A percentile compares a stretch with the other conserved stretches of the same genome.
These are phyloP conservation scores for Pseudevernia furfuracea DNA, from an alignment of 495 filamentous ascomycete species.

Conservation along the genomic window DNA sequence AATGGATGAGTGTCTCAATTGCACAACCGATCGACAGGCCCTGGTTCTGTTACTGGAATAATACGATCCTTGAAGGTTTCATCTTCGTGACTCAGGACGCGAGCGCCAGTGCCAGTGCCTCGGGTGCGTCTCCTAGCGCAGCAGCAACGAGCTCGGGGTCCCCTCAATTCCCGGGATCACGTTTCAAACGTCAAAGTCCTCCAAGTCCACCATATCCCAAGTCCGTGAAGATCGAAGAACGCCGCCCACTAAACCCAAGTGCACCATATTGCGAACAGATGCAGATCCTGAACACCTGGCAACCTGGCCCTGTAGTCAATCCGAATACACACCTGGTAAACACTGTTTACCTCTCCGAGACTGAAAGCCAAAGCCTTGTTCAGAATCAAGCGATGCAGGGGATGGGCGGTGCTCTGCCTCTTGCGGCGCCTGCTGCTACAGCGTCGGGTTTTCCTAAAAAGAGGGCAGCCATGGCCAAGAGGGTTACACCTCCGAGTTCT, in stretches of 20 bases:
- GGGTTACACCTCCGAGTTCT: background rate
- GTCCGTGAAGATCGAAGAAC: constrained; percentile 74
- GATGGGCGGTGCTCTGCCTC: background rate
- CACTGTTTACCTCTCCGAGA: constrained; percentile 54
- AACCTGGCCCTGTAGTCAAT: constrained; percentile 36
- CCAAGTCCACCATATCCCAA: constrained; percentile 44
- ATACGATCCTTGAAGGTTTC: constrained; percentile 71
- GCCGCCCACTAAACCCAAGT: constrained; percentile 40
- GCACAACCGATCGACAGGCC: constrained; percentile 57
- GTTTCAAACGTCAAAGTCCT: constrained; percentile 13
- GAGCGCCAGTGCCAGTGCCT: constrained; percentile 6
- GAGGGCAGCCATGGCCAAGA: constrained; percentile 8
- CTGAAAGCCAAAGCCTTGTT: constrained; percentile 34
- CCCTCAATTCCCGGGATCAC: constrained; percentile 7
- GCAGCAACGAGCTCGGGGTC: constrained; percentile 13
- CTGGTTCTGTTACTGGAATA: constrained; percentile 87
- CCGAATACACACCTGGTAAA: constrained; percentile 35
- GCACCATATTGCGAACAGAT: constrained; percentile 66
- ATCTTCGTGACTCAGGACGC: constrained; percentile 49
- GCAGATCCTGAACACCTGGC: constrained; percentile 48
- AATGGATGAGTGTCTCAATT: constrained; percentile 35
- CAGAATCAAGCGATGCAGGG: background rate
- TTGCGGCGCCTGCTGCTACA: background rate
- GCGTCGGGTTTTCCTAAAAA: background rate
- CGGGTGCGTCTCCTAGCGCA: constrained; percentile 13